Evolutionary conservation across 176 grass and related monocot species (phyloP), one percentile per base, ranked within the genome.

Genomic region (Saccharum officinarum): DNA sequence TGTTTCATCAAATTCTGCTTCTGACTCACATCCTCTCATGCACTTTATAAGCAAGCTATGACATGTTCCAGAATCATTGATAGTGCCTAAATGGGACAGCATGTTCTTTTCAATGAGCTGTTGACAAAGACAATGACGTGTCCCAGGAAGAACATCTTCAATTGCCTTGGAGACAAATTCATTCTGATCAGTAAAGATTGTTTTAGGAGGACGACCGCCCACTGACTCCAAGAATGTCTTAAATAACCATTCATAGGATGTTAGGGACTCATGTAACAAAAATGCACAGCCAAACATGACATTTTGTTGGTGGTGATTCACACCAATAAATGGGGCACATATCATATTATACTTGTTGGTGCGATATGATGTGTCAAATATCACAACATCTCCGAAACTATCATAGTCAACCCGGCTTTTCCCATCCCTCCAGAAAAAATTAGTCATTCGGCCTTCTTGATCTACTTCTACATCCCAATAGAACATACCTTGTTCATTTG

Each of bases 391-490:
- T 45, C 92, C 87, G 33, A 97, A 94, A 78, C 75, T 79, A 22
- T 92, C 92, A n/a, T 90, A 97, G 82, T 97, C 92, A 74, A 90
- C 22, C 8, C 80, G 77, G 37, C 86, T 93, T 83, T 72, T 91
- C 42, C 89, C 87, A 74, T 97, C 92, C 54, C 87, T 79, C 87
- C 89, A 97, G 69, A 94, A 97, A 54, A 97, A 92, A 87, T 90
- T 92, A 42, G 73, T 75, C 81, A 90, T 88, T 42, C 79, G 75
- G 1, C 89, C 92, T 85, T 97, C 89, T 67, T 82, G 81, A 69
- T 97, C 89, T 79, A 94, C 82, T 84, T 91, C 83, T 47, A 95
- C 91, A 80, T 92, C 91, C 91, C 89, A 93, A 85, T 91, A 93
- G 67, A 96, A 91, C 89, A 96, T 91, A 77, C 78, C 84, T 75